Percentiles rank a stretch among this genome's conserved stretches.
Conservation (phyloP, 805 yeast species). For the Nakazawaea siamensis region DNA sequence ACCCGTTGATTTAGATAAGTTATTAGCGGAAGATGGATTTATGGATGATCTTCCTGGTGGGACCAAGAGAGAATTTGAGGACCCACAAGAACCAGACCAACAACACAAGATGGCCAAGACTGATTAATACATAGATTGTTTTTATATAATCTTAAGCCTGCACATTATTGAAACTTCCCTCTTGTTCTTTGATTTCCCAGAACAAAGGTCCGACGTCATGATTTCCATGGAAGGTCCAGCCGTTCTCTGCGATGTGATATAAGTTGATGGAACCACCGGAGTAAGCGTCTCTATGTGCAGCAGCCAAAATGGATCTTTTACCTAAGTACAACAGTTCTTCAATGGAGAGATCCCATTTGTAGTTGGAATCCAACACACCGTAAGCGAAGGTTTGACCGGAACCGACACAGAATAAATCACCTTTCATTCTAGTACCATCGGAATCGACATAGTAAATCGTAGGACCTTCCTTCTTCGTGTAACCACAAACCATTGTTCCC, state of each 20-base stretch:
- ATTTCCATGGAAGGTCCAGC: conserved; percentile 96
- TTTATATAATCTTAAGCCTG: conserved; percentile 24
- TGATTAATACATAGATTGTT: too few species aligned
- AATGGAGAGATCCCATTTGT: conserved; percentile 83
- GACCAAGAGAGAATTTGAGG: neutral
- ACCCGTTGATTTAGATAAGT: conserved; percentile 9
- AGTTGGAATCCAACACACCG: conserved; percentile 92
- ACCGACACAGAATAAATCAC: conserved; percentile 94
- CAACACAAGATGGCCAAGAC: neutral
- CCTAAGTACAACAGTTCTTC: conserved; percentile 95
- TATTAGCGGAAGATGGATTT: conserved; percentile 7
- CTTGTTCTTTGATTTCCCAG: conserved; percentile 86
- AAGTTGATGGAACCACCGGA: conserved; percentile 95
- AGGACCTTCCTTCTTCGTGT: conserved; percentile 92
- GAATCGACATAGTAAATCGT: conserved; percentile 94
- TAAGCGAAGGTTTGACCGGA: conserved; percentile 99
- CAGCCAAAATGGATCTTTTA: conserved; percentile 92
- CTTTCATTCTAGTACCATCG: conserved; percentile 92
- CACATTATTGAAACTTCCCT: conserved; percentile 84
- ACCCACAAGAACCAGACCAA: neutral
- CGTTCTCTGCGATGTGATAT: conserved; percentile 86
- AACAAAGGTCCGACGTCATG: conserved; percentile 84
- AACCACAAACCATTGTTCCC: conserved; percentile 99
- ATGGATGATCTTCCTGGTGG: neutral
- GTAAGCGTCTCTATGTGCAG: conserved; percentile 96